Evolutionary conservation across 495 filamentous ascomycete genomes (phyloP).

Genomic region (Parmelia sp.): DNA sequence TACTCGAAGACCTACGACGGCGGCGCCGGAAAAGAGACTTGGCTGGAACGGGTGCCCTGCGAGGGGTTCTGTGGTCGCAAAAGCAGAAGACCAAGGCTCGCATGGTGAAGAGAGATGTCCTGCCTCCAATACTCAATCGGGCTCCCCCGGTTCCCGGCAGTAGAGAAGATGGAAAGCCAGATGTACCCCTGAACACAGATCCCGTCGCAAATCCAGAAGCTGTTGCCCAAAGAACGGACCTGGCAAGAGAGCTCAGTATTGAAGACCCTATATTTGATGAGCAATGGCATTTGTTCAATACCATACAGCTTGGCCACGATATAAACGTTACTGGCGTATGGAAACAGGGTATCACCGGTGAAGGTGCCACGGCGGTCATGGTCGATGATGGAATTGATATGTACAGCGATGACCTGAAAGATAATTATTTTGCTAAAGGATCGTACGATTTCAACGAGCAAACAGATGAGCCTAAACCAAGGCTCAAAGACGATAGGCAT

Average conservation of each 20-base stretch:
- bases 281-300: conserved; percentile 94
- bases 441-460: conserved; percentile 96
- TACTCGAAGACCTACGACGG: conserved; percentile 51
- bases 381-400: conserved; percentile 96
- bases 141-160: conserved; percentile 18
- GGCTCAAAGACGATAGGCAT: conserved; percentile 74
- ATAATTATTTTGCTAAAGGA: conserved; percentile 83
- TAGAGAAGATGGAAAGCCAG: conserved; percentile 19
- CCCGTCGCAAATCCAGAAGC: conserved; percentile 41
- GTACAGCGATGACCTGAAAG: conserved; percentile 89
- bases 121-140: conserved; percentile 32
- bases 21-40: conserved; percentile 50
- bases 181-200: conserved; percentile 26
- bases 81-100: conserved; percentile 70
- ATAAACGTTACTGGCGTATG: conserved; percentile 91
- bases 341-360: conserved; percentile 85
- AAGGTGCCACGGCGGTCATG: conserved; percentile 82
- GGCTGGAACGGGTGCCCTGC: conserved; percentile 51
- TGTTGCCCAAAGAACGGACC: conserved; percentile 50
- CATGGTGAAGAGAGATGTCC: conserved; percentile 68
- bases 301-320: conserved; percentile 75
- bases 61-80: conserved; percentile 69
- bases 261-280: conserved; percentile 83
- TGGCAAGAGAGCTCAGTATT: conserved; percentile 63
- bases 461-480: conserved; percentile 67